Percentiles rank a stretch among this genome's conserved stretches.
phyloP scores from a whole-genome alignment of 495 filamentous ascomycete genomes.

The Penicillium simplicissimum region DNA sequence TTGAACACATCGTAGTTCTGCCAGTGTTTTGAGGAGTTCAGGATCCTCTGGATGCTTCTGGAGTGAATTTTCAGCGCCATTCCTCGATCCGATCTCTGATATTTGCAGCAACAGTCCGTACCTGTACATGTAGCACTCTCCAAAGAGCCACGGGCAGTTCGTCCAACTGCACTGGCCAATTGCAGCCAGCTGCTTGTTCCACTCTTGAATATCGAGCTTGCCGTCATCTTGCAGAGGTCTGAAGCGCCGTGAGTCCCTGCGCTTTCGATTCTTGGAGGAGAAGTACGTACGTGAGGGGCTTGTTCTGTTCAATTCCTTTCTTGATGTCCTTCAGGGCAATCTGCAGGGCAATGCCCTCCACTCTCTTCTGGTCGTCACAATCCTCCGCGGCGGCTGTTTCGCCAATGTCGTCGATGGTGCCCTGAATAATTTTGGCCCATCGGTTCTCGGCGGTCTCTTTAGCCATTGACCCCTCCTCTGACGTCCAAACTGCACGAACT shows the following conservation, averaged over 20 bases:
- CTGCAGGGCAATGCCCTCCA: slow-evolving; percentile 75
- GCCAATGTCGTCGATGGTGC: slow-evolving; percentile 51
- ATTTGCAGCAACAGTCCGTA: slow-evolving; percentile 31
- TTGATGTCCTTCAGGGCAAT: slow-evolving; percentile 73
- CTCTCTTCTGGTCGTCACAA: slow-evolving; percentile 52
- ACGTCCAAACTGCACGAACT: slow-evolving; percentile 14
- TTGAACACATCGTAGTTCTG: slow-evolving; percentile 80
- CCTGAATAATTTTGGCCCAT: slow-evolving; percentile 52
- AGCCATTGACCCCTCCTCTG: slow-evolving; percentile 12
- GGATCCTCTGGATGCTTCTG: slow-evolving; percentile 67
- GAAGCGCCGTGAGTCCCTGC: slow-evolving; percentile 9
- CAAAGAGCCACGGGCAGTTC: slow-evolving; percentile 75
- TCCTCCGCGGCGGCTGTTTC: slow-evolving; percentile 30
- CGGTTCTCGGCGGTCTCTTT: slow-evolving; percentile 12
- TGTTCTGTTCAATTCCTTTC: slow-evolving; percentile 80
- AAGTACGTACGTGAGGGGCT: slow-evolving; percentile 60
- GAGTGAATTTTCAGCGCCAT: neutral
- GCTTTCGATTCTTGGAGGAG: neutral
- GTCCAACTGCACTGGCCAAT: slow-evolving; percentile 71
- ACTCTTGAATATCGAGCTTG: slow-evolving; percentile 62
- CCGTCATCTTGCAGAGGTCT: slow-evolving; percentile 78
- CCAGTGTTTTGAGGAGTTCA: slow-evolving; percentile 70
- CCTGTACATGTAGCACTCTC: slow-evolving; percentile 87
- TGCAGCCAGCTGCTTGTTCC: slow-evolving; percentile 71
- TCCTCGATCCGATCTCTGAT: neutral